phyloP scores from a whole-genome alignment of 2,329 filamentous ascomycete genomes.

The Periconia digitata region DNA sequence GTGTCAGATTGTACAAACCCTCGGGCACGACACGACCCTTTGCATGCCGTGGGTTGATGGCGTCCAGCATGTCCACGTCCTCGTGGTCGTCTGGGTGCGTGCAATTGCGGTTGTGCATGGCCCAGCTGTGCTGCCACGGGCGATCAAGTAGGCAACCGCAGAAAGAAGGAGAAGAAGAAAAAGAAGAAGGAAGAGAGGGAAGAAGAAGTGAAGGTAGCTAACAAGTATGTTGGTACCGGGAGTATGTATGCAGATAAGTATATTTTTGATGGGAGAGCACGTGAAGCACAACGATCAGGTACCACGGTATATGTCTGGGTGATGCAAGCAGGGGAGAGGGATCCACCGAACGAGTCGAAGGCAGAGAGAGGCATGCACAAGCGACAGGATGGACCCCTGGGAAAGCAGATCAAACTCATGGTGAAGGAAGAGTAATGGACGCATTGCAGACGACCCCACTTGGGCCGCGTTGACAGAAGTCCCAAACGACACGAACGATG shows the following conservation, averaged over 20 bases:
- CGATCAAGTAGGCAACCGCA: too few relatives aligned
- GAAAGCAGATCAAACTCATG: constrained; percentile 21
- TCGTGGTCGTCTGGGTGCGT: constrained; percentile 24
- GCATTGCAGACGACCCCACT: constrained; percentile 16
- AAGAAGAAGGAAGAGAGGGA: constrained; percentile 1
- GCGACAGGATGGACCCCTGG: constrained; percentile 16
- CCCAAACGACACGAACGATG: constrained; percentile 1
- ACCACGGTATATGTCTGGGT: constrained; percentile 10
- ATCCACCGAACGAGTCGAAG: not conserved
- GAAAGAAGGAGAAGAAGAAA: not conserved
- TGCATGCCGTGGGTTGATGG: constrained; percentile 15
- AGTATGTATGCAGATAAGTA: not conserved
- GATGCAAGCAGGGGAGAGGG: constrained; percentile 7
- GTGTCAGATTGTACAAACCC: constrained; percentile 34
- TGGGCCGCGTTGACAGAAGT: not conserved
- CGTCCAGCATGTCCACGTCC: constrained; percentile 26
- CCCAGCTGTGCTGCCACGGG: constrained; percentile 8
- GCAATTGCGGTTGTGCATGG: constrained; percentile 14
- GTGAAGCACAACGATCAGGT: not conserved
- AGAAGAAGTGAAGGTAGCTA: not conserved
- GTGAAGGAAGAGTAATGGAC: constrained; percentile 12
- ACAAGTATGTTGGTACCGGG: not conserved
- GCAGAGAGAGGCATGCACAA: constrained; percentile 12
- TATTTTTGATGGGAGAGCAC: constrained; percentile 12
- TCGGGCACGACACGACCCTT: constrained; percentile 22